Percentiles rank a stretch among this genome's conserved stretches.
These are phyloP conservation scores for Teratosphaeria nubilosa DNA, from an alignment of 2,329 filamentous ascomycete genomes.

Conservation along the genomic window DNA sequence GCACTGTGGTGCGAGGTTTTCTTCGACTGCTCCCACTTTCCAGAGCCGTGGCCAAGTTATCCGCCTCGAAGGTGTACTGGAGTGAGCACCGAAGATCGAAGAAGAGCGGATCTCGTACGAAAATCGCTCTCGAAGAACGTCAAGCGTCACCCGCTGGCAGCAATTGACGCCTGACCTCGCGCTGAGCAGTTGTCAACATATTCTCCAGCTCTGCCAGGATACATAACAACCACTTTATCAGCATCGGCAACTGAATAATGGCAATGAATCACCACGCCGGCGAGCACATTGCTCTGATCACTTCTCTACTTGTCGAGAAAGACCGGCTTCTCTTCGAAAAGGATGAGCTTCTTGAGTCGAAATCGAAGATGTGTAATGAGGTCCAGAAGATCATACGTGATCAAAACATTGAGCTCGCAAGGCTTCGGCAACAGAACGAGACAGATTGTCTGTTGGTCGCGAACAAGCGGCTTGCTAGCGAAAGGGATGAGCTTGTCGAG, in stretches of 20 bases:
- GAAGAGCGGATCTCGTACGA: not conserved
- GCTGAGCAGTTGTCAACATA: too few species aligned
- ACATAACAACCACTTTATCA: not conserved
- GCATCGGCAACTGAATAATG: not conserved
- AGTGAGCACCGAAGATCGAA: not conserved
- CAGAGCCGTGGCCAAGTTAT: too few species aligned
- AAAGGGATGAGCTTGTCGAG: conserved; percentile 6
- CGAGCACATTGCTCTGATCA: not conserved
- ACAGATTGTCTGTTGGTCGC: conserved; percentile 4
- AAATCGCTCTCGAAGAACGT: not conserved
- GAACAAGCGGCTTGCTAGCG: conserved; percentile 4
- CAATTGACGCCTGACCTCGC: not conserved
- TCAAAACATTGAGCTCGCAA: not conserved
- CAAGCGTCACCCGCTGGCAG: not conserved
- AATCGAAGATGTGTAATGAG: conserved; percentile 6
- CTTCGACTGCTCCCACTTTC: not conserved
- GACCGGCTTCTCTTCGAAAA: conserved; percentile 6
- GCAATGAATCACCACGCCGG: not conserved
- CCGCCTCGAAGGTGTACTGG: not conserved
- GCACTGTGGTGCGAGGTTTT: not conserved
- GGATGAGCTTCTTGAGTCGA: conserved; percentile 7
- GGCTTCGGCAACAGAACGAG: not conserved
- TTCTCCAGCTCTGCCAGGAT: too few species aligned
- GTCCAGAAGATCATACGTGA: conserved; percentile 2
- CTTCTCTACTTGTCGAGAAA: conserved; percentile 5